Conservation (phyloP, 768 basidiomycete species). For the Dictyophora rubrovolvata region DNA sequence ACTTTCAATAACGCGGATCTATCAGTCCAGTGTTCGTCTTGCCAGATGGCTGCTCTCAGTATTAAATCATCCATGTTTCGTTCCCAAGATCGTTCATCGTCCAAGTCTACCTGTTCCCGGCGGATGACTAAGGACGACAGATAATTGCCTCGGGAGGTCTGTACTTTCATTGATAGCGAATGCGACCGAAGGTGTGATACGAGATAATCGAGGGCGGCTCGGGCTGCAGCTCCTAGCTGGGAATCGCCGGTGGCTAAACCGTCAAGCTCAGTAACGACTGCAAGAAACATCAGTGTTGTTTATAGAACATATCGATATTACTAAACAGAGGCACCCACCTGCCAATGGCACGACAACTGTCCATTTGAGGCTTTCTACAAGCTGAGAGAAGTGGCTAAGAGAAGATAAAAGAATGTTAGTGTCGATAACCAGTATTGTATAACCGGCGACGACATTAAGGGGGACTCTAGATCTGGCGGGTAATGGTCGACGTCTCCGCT, state of each 20-base stretch:
- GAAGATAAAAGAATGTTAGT: slow-evolving; percentile 92
- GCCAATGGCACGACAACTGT: slow-evolving; percentile 87
- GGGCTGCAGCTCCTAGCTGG: slow-evolving; percentile 66
- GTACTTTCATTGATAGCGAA: slow-evolving; percentile 75
- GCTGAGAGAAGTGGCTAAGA: slow-evolving; percentile 54
- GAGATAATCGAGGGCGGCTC: slow-evolving; percentile 64
- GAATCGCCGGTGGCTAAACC: slow-evolving; percentile 54
- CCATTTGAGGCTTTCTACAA: slow-evolving; percentile 77
- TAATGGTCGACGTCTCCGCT: slow-evolving; percentile 21
- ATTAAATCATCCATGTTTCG: slow-evolving; percentile 94
- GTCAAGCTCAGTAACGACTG: slow-evolving; percentile 91
- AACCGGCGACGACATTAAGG: slow-evolving; percentile 65
- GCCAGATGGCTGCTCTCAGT: slow-evolving; percentile 86
- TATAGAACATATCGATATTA: slow-evolving; percentile 11
- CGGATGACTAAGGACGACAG: slow-evolving; percentile 72
- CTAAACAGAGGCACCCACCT: slow-evolving; percentile 6
- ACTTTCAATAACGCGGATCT: slow-evolving; percentile 61
- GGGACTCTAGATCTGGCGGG: slow-evolving; percentile 26
- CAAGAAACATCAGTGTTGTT: background rate
- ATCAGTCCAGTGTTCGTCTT: slow-evolving; percentile 86
- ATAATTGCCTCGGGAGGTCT: slow-evolving; percentile 93
- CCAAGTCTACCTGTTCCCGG: slow-evolving; percentile 74
- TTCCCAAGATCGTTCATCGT: slow-evolving; percentile 36
- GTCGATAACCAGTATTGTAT: slow-evolving; percentile 85
- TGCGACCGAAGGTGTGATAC: slow-evolving; percentile 67